Conservation (phyloP, 768 basidiomycete species). For the Cystoderma amianthinum region DNA sequence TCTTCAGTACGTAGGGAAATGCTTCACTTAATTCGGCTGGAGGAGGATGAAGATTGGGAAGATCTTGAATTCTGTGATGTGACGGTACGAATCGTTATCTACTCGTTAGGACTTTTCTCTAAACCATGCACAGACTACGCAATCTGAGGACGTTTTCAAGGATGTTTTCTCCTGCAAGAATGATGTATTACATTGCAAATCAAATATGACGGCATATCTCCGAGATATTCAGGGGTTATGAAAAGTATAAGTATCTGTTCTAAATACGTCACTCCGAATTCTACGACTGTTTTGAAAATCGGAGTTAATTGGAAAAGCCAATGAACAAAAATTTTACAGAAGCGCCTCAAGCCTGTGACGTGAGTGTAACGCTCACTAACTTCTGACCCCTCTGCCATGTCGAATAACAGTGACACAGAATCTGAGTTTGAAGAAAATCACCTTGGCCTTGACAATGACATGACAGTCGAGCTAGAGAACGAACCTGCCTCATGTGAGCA, state of each 20-base stretch:
- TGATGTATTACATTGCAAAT: conserved; percentile 44
- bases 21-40: conserved; percentile 60
- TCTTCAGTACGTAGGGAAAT: conserved; percentile 73
- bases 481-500: not conserved
- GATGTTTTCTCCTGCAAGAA: conserved; percentile 54
- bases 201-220: conserved; percentile 49
- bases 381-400: too few species aligned
- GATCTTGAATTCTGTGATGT: conserved; percentile 58
- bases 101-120: conserved; percentile 1
- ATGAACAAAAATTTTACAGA: too few species aligned
- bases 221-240: conserved; percentile 50
- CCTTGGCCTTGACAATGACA: not conserved
- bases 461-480: not conserved
- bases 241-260: conserved; percentile 3
- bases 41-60: conserved; percentile 78
- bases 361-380: too few species aligned
- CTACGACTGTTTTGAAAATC: too few species aligned
- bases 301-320: too few species aligned
- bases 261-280: too few species aligned
- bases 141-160: conserved; percentile 53
- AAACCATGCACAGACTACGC: conserved; percentile 38
- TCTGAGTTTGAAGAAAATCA: not conserved
- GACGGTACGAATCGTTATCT: conserved; percentile 36
- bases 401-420: not conserved
- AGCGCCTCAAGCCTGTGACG: too few species aligned